These are phyloP conservation scores for Lepidopterella palustris DNA, from an alignment of 495 filamentous ascomycete species.

Conservation along the genomic window DNA sequence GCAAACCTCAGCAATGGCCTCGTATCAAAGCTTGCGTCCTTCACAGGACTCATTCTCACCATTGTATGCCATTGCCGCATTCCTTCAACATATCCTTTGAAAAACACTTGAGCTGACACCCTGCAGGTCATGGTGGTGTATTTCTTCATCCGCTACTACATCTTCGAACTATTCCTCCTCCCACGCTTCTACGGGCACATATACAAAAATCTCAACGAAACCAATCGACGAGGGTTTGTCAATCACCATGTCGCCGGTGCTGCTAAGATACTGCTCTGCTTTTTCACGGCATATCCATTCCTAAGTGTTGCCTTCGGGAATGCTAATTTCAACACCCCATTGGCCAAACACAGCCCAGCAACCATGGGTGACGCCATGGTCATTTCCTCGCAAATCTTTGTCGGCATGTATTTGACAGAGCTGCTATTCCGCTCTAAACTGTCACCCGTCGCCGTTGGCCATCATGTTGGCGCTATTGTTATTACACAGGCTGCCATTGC, in stretches of 20 bases:
- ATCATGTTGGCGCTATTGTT: constrained; percentile 45
- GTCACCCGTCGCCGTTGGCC: constrained; percentile 41
- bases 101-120: background rate
- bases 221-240: constrained; percentile 42
- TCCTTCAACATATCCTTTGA: too few species aligned
- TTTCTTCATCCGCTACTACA: constrained; percentile 42
- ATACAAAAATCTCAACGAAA: constrained; percentile 38
- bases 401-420: constrained; percentile 47
- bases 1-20: background rate
- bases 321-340: constrained; percentile 35
- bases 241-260: constrained; percentile 47
- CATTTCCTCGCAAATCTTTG: constrained; percentile 41
- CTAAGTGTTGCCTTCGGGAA: constrained; percentile 38
- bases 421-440: constrained; percentile 42
- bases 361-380: constrained; percentile 43
- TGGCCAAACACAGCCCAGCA: constrained; percentile 30
- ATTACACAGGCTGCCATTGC: constrained; percentile 45
- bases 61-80: background rate
- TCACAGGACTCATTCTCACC: background rate
- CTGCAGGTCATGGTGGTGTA: constrained; percentile 30
- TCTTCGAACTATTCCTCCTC: constrained; percentile 43
- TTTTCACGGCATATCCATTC: constrained; percentile 44
- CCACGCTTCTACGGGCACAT: constrained; percentile 35
- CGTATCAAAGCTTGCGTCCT: background rate
- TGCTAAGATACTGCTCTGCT: constrained; percentile 42